These are phyloP conservation scores for Puccinellia tenuiflora DNA, from an alignment of 176 grass and related monocot genomes.

Conservation along the genomic window DNA sequence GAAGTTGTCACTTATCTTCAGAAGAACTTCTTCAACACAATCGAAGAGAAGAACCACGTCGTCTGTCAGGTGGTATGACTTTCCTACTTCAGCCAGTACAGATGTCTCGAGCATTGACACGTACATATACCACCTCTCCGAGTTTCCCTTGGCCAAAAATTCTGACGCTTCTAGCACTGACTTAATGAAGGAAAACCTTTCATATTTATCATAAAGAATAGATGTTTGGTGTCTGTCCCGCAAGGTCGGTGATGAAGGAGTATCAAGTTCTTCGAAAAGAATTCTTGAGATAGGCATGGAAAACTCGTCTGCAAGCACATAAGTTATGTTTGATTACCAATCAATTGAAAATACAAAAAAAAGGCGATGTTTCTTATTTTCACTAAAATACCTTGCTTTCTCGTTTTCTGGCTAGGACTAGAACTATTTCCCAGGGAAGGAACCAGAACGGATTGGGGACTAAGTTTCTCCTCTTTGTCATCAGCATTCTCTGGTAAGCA, in stretches of 20 bases:
- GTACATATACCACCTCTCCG: constrained; percentile 49
- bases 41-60: constrained; percentile 70
- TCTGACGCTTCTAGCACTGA: constrained; percentile 52
- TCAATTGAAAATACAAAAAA: neutral
- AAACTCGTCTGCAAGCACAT: constrained; percentile 53
- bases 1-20: constrained; percentile 40
- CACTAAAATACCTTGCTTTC: constrained; percentile 48
- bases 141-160: constrained; percentile 24
- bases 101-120: constrained; percentile 51
- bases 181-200: constrained; percentile 48
- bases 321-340: constrained; percentile 14
- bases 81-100: constrained; percentile 76
- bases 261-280: constrained; percentile 50
- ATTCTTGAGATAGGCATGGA: constrained; percentile 40
- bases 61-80: constrained; percentile 53
- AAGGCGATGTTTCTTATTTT: neutral
- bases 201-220: constrained; percentile 44
- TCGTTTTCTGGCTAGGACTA: constrained; percentile 29
- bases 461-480: constrained; percentile 49
- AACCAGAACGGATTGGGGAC: constrained; percentile 54
- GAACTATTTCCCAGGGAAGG: constrained; percentile 30
- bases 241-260: constrained; percentile 12
- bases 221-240: constrained; percentile 3
- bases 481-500: constrained; percentile 30
- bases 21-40: constrained; percentile 58